Base-by-base conservation (phyloP, 345 rosid genomes). In the Citrus mangshanensis region DNA sequence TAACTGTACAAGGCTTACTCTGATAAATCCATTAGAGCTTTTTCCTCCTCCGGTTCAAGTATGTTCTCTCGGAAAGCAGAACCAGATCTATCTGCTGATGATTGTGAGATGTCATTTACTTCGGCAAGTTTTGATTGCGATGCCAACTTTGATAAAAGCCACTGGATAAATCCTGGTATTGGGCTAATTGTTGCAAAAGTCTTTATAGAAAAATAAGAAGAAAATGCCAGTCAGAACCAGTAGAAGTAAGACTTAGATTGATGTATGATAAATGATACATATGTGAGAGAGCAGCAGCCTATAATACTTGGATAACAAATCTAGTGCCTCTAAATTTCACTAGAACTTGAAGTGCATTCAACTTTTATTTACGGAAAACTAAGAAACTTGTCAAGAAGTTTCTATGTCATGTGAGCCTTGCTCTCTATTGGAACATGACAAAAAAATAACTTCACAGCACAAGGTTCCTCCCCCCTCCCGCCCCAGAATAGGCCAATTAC, bases 101-200 rank as follows among this genome's bases (percentile, higher is more conserved):
- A 59, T 59, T 80, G 54, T 37, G 86, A 78, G 24, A 49, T 74
- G 72, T 76, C 86, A 70, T 81, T 85, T 42, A 37, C 84, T 82
- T 84, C 90, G 74, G 94, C 84, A 66, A 95, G 87, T 82, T 78
- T 86, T 51, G 89, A 85, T 62, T 91, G 99, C 74, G 98, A 89
- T 74, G 92, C 91, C 89, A 96, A 79, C 86, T 94, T 96, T 5
- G 98, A 87, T 14, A 91, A 79, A 62, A 96, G 87, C 98, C 99
- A 94, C 72, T 85, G 93, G 92, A 93, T 90, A 81, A 80, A 96
- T 64, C 97, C 99, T 54, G 95, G 97, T 74, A 96, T 91, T 74
- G 98, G 98, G 80, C 98, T 96, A 67, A 94, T 89, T 9, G 99
- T 96, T 63, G 93, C 98, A 89, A 94, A 96, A 76, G 80, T 91